Evolutionary conservation across 2,329 filamentous ascomycete species (phyloP).

Genomic region (Phialocephala subalpina): DNA sequence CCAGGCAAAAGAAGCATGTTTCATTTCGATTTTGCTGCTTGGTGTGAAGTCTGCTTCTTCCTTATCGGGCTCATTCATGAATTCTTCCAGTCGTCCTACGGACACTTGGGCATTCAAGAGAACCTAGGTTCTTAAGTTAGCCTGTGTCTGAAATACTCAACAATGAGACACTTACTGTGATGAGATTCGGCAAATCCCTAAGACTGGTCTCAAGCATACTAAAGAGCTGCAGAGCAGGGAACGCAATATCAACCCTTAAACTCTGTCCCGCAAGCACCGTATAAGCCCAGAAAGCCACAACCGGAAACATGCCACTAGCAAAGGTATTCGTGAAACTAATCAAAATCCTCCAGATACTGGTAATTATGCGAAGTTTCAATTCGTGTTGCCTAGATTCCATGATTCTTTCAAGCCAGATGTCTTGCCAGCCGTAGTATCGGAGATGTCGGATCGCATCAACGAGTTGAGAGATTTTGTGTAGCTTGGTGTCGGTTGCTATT

Average conservation of each 20-base stretch:
- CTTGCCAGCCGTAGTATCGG: constrained; percentile 73
- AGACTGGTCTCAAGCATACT: constrained; percentile 76
- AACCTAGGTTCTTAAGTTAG: constrained; percentile 13
- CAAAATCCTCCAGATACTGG: constrained; percentile 66
- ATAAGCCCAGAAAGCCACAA: constrained; percentile 83
- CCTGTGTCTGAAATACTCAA: background rate
- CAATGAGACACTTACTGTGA: constrained; percentile 60
- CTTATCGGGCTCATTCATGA: constrained; percentile 87
- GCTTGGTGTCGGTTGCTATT: constrained; percentile 76
- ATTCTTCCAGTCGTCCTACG: constrained; percentile 81
- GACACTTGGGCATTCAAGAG: constrained; percentile 86
- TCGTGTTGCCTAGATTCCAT: constrained; percentile 74
- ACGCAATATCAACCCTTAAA: constrained; percentile 82
- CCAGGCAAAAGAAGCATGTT: constrained; percentile 79
- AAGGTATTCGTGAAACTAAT: constrained; percentile 76
- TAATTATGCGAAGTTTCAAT: constrained; percentile 69
- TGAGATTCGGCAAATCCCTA: constrained; percentile 76
- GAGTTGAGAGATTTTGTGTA: constrained; percentile 85
- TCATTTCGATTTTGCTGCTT: constrained; percentile 55
- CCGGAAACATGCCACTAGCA: constrained; percentile 78
- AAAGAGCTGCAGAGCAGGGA: constrained; percentile 86
- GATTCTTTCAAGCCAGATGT: constrained; percentile 74
- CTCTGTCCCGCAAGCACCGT: constrained; percentile 73
- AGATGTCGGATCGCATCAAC: constrained; percentile 63
- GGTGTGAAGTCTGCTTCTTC: constrained; percentile 49